Percentiles rank a stretch among this genome's conserved stretches.
Evolutionary conservation across 768 basidiomycete genomes (phyloP).

Genomic region (Suillus bovinus): DNA sequence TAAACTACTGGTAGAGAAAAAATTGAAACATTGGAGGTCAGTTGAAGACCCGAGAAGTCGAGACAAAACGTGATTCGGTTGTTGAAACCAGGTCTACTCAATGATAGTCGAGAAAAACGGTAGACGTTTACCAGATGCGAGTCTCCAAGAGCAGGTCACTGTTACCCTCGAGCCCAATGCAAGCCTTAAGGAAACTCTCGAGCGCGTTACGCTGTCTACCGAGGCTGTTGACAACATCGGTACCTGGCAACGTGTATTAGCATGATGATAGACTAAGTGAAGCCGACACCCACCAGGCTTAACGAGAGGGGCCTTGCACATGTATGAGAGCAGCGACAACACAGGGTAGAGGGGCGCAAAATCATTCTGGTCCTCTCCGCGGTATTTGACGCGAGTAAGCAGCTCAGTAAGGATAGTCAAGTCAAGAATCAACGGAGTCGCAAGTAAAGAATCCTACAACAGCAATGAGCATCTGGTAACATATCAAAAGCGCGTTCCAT

Average conservation of each 20-base stretch:
- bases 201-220: slow-evolving; percentile 94
- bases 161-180: slow-evolving; percentile 81
- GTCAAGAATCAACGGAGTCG: slow-evolving; percentile 95
- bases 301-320: slow-evolving; percentile 98
- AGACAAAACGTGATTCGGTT: not conserved
- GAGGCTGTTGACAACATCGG: slow-evolving; percentile 93
- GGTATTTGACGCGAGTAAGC: slow-evolving; percentile 90
- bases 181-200: slow-evolving; percentile 93
- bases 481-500: slow-evolving; percentile 20
- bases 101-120: not conserved
- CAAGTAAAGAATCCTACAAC: slow-evolving; percentile 84
- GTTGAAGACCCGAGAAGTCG: not conserved
- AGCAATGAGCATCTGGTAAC: slow-evolving; percentile 13
- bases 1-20: not conserved
- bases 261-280: not conserved
- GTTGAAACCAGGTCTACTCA: slow-evolving; percentile 1
- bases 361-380: slow-evolving; percentile 54
- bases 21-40: not conserved
- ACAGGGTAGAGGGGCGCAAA: slow-evolving; percentile 89
- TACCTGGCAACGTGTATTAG: slow-evolving; percentile 42
- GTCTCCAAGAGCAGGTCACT: slow-evolving; percentile 86
- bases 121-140: slow-evolving; percentile 73
- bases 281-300: slow-evolving; percentile 63
- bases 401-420: slow-evolving; percentile 91
- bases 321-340: slow-evolving; percentile 90